These are phyloP conservation scores for Xylariaceae sp. DNA, from an alignment of 2,329 filamentous ascomycete genomes.

Conservation along the genomic window DNA sequence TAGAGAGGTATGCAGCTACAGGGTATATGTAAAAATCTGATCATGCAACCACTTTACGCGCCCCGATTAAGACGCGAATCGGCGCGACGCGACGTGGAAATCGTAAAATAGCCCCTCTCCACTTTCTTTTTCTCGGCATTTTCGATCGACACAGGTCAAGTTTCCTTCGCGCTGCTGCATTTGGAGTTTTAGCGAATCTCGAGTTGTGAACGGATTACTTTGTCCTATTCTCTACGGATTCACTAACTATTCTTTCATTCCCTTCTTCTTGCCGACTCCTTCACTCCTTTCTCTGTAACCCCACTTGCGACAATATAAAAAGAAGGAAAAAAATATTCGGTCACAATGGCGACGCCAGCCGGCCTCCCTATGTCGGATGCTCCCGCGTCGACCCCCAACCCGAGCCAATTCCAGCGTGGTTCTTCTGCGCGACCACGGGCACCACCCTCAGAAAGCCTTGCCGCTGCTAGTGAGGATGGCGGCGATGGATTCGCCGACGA, in stretches of 20 bases:
- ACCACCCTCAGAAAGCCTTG: constrained; percentile 58
- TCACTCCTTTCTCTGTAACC: background rate
- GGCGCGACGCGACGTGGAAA: constrained; percentile 16
- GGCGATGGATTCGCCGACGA: constrained; percentile 60
- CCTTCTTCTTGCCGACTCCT: background rate
- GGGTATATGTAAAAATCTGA: background rate
- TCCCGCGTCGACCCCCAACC: constrained; percentile 40
- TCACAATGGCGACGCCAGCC: constrained; percentile 45
- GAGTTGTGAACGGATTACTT: background rate
- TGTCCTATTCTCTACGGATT: no score
- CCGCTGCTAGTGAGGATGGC: constrained; percentile 57
- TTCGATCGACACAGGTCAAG: background rate
- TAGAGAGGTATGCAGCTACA: background rate
- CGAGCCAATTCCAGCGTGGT: constrained; percentile 41
- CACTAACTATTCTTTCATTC: background rate
- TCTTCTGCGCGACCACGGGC: constrained; percentile 52
- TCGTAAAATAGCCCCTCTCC: constrained; percentile 17
- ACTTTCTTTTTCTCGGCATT: constrained; percentile 6
- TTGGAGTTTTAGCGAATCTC: constrained; percentile 8
- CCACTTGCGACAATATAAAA: no score
- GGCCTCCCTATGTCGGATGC: constrained; percentile 55
- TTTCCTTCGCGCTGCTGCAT: background rate
- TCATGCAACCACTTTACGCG: constrained; percentile 24
- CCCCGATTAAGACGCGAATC: constrained; percentile 13
- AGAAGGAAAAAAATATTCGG: background rate